Percentiles rank a stretch among this genome's conserved stretches.
Evolutionary conservation across 306 rosid species (phyloP).

Genomic region (Carpinus viminea): DNA sequence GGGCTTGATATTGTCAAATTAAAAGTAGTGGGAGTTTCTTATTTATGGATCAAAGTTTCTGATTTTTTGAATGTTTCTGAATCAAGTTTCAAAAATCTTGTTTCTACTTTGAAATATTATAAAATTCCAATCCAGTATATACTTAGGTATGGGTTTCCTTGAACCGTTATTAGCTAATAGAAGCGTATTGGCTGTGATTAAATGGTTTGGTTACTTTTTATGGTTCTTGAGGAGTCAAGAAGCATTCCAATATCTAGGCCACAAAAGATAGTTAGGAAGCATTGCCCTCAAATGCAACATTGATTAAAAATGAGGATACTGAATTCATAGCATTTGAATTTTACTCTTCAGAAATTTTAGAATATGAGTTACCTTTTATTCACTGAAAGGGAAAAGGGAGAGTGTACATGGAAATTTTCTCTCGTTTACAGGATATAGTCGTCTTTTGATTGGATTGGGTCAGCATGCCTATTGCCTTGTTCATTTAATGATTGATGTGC

Average conservation of each 20-base stretch:
- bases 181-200: too few relatives aligned
- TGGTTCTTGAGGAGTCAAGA: too few relatives aligned
- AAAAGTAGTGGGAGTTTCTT: background rate
- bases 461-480: conserved; percentile 22
- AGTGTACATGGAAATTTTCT: too few relatives aligned
- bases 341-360: background rate
- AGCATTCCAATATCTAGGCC: too few relatives aligned
- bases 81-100: too few relatives aligned
- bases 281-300: too few relatives aligned
- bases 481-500: conserved; percentile 37
- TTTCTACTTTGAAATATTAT: too few relatives aligned
- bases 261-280: too few relatives aligned
- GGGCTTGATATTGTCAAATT: background rate
- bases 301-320: too few relatives aligned
- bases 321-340: conserved; percentile 9
- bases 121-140: too few relatives aligned
- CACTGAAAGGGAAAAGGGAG: too few relatives aligned
- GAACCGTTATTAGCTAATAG: too few relatives aligned
- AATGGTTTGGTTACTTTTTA: background rate
- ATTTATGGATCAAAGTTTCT: background rate
- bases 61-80: background rate
- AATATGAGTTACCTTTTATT: background rate
- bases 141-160: background rate
- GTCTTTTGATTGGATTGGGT: conserved; percentile 22
- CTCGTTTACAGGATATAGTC: background rate